Percentiles rank a stretch among this genome's conserved stretches.
Evolutionary conservation across 257 asterid genomes (phyloP).

Genomic region (Gentiana straminea): DNA sequence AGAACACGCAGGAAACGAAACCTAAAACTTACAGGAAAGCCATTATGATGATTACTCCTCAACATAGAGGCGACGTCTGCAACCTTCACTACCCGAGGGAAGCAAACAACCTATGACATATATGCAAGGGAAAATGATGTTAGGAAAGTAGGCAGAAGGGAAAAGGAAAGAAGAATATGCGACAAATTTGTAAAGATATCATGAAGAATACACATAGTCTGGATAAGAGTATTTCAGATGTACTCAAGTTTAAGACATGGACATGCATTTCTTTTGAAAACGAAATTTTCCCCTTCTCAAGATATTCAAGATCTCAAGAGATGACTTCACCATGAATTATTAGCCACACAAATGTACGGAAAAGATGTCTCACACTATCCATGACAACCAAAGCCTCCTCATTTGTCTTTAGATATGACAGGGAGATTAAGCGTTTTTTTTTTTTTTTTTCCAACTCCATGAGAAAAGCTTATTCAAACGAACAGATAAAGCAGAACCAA

Average conservation of each 20-base stretch:
- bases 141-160: constrained; percentile 6
- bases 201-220: neutral
- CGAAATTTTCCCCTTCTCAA: neutral
- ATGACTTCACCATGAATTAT: neutral
- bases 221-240: neutral
- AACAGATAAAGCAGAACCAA: neutral
- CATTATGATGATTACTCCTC: constrained; percentile 87
- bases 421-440: neutral
- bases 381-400: neutral
- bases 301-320: neutral
- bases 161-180: constrained; percentile 8
- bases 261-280: neutral
- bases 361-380: neutral
- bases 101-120: constrained; percentile 53
- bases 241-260: neutral
- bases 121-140: no score
- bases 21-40: constrained; percentile 75
- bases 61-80: constrained; percentile 71
- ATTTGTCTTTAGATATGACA: neutral
- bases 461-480: neutral
- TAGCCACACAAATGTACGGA: no score
- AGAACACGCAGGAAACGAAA: constrained; percentile 7
- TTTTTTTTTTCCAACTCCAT: neutral
- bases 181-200: constrained; percentile 4
- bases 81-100: constrained; percentile 89